These are phyloP conservation scores for Alternaria incomplexa DNA, from an alignment of 2,329 filamentous ascomycete genomes.

Conservation along the genomic window DNA sequence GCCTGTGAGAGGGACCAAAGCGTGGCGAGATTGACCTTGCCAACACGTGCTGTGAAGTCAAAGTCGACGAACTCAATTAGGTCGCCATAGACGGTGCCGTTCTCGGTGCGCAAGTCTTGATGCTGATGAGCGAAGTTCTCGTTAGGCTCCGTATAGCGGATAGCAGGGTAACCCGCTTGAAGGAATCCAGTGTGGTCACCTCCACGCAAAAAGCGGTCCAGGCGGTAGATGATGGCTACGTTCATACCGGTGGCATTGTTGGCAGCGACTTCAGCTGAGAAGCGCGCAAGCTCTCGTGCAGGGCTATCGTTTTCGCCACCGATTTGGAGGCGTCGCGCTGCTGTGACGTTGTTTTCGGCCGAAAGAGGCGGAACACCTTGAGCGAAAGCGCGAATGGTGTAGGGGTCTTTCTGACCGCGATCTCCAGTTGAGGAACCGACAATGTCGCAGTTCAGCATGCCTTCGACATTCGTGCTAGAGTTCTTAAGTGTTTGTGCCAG, in stretches of 20 bases:
- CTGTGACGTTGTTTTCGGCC: slow-evolving; percentile 47
- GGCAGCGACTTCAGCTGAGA: slow-evolving; percentile 61
- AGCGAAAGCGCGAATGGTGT: slow-evolving; percentile 62
- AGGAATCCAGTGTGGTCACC: slow-evolving; percentile 65
- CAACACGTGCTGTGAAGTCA: slow-evolving; percentile 61
- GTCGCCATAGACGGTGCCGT: slow-evolving; percentile 62
- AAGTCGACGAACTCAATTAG: slow-evolving; percentile 64
- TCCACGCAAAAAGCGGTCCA: slow-evolving; percentile 63
- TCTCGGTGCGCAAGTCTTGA: slow-evolving; percentile 58
- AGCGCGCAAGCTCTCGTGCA: slow-evolving; percentile 61
- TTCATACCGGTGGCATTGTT: slow-evolving; percentile 61
- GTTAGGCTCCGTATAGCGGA: slow-evolving; percentile 64
- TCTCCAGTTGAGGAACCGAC: slow-evolving; percentile 59
- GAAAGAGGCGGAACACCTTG: slow-evolving; percentile 55
- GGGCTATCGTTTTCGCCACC: slow-evolving; percentile 62
- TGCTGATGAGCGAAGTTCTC: slow-evolving; percentile 66
- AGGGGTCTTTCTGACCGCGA: slow-evolving; percentile 54
- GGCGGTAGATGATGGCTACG: slow-evolving; percentile 62
- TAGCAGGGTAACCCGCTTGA: slow-evolving; percentile 60
- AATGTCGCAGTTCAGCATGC: slow-evolving; percentile 65
- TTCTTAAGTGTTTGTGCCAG: slow-evolving; percentile 61
- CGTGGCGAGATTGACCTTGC: slow-evolving; percentile 61
- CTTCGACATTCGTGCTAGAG: slow-evolving; percentile 60
- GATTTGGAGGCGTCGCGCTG: slow-evolving; percentile 50
- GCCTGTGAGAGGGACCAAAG: slow-evolving; percentile 62